Conservation (phyloP, 345 rosid species). For the Populus pruinosa region DNA sequence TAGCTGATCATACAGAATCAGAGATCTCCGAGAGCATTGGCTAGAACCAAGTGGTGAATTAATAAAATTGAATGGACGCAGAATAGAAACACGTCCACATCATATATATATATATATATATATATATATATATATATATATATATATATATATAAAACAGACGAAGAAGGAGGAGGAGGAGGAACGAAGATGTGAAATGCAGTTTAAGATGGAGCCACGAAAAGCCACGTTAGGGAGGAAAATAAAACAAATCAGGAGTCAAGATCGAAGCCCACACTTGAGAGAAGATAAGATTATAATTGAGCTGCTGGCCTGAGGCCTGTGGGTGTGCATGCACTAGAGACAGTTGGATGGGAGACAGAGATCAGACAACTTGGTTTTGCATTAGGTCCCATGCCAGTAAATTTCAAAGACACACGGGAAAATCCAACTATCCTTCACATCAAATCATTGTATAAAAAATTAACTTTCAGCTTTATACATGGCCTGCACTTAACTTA, state of each 20-base stretch:
- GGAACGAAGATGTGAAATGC: not conserved
- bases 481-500: not conserved
- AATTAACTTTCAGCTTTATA: not conserved
- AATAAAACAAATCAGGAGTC: slow-evolving; percentile 29
- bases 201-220: slow-evolving; percentile 7
- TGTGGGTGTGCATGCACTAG: slow-evolving; percentile 16
- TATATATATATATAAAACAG: too few species aligned
- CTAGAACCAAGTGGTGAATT: too few species aligned
- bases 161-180: not conserved
- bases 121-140: not conserved
- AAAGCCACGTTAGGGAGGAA: not conserved
- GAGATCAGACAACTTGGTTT: slow-evolving; percentile 20
- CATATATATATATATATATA: not conserved
- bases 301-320: slow-evolving; percentile 8
- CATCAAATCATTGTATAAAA: not conserved
- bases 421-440: slow-evolving; percentile 4
- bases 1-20: not conserved
- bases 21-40: too few species aligned
- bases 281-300: slow-evolving; percentile 31
- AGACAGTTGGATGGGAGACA: slow-evolving; percentile 14
- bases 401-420: not conserved
- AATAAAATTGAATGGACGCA: not conserved
- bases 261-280: slow-evolving; percentile 21
- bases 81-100: not conserved
- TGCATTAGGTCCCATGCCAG: slow-evolving; percentile 20